A percentile compares a stretch with the other conserved stretches of the same genome.
phyloP scores from a whole-genome alignment of 441 rosid genomes.

The Euphorbia schlechtendalii region DNA sequence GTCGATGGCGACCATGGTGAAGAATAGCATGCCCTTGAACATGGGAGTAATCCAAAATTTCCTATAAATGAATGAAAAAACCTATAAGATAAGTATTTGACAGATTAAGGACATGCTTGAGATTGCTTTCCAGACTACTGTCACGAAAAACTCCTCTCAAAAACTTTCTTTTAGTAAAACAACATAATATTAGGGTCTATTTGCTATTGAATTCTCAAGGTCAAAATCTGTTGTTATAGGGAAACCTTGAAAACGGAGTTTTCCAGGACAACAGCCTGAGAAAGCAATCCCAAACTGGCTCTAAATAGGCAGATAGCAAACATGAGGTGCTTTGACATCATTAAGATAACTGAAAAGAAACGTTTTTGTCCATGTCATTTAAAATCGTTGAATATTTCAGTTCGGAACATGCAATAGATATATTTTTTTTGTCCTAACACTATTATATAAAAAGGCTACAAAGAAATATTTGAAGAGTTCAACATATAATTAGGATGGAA shows the following conservation, averaged over 20 bases:
- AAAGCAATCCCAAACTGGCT: too few species aligned
- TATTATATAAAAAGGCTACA: not conserved
- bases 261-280: too few species aligned
- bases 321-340: not conserved
- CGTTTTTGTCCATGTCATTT: not conserved
- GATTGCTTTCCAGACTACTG: too few species aligned
- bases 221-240: too few species aligned
- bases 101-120: too few species aligned
- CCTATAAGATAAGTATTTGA: slow-evolving; percentile 10
- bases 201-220: too few species aligned
- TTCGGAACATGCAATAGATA: not conserved
- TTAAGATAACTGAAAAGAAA: not conserved
- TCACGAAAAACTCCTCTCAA: too few species aligned
- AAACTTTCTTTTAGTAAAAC: too few species aligned
- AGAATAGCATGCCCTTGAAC: slow-evolving; percentile 70
- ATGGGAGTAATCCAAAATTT: slow-evolving; percentile 58
- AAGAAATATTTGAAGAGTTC: not conserved
- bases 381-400: not conserved
- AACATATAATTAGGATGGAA: not conserved
- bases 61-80: slow-evolving; percentile 34
- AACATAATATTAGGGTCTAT: too few species aligned
- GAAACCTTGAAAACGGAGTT: too few species aligned
- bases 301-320: not conserved
- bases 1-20: slow-evolving; percentile 83
- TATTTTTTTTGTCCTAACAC: not conserved